phyloP scores from a whole-genome alignment of 2,329 filamentous ascomycete genomes.

The Sporothrix inflata region DNA sequence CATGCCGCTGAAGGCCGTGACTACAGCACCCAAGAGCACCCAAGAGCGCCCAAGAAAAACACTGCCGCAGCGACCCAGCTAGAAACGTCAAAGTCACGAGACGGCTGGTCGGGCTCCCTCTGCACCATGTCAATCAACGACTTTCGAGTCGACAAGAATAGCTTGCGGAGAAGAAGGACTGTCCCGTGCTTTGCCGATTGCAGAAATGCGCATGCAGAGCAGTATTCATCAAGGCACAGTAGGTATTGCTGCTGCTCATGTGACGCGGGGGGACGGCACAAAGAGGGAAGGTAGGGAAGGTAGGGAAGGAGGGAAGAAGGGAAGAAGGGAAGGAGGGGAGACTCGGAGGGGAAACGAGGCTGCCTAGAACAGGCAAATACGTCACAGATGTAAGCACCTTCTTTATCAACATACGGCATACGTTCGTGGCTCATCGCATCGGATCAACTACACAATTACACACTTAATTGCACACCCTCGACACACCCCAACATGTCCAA shows the following conservation, averaged over 20 bases:
- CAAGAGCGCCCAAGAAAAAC: background rate
- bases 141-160: background rate
- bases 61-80: constrained; percentile 14
- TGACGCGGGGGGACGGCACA: constrained; percentile 5
- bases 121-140: background rate
- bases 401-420: background rate
- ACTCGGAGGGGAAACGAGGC: background rate
- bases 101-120: background rate
- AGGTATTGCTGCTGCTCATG: background rate
- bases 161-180: too few relatives aligned
- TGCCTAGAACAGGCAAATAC: constrained; percentile 8
- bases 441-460: background rate
- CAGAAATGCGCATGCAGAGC: background rate
- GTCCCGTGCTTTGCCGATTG: background rate
- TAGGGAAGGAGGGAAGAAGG: background rate
- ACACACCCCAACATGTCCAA: background rate
- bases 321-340: background rate
- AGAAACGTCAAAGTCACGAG: constrained; percentile 9
- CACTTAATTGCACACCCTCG: background rate
- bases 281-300: background rate
- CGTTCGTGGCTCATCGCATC: background rate
- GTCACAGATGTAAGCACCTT: background rate
- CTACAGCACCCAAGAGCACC: background rate
- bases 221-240: background rate
- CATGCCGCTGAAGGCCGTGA: background rate